Evolutionary conservation across 352 stramenopile genomes (phyloP).

Genomic region (Pythium folliculosum): DNA sequence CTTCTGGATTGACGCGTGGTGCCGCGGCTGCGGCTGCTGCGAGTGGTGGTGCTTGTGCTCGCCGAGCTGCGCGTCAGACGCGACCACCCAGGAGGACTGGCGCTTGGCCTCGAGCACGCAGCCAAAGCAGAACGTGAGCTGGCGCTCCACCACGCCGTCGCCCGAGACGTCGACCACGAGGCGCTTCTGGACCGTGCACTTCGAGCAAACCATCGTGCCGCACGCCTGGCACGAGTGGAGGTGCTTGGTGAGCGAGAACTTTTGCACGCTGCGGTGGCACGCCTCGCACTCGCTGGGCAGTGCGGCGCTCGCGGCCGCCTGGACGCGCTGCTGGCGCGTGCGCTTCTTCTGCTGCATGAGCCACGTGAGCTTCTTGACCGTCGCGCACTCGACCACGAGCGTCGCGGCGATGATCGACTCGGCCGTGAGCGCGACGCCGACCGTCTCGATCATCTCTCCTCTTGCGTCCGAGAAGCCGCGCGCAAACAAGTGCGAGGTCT

Average conservation of each 20-base stretch:
- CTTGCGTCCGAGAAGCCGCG: constrained; percentile 51
- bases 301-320: constrained; percentile 1
- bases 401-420: constrained; percentile 45
- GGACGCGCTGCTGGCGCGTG: constrained; percentile 7
- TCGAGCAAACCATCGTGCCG: constrained; percentile 40
- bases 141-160: constrained; percentile 34
- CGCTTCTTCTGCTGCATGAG: constrained; percentile 43
- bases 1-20: constrained; percentile 17
- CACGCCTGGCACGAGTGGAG: constrained; percentile 47
- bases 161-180: constrained; percentile 52
- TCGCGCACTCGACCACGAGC: constrained; percentile 48
- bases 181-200: constrained; percentile 58
- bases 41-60: neutral
- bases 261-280: constrained; percentile 32
- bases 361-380: constrained; percentile 64
- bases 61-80: constrained; percentile 32
- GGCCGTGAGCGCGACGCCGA: constrained; percentile 42
- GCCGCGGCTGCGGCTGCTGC: constrained; percentile 5
- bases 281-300: constrained; percentile 26
- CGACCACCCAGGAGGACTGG: constrained; percentile 46
- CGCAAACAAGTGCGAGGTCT: constrained; percentile 41
- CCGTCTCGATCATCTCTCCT: constrained; percentile 45
- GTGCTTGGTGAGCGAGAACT: constrained; percentile 13
- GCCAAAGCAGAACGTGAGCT: constrained; percentile 49
- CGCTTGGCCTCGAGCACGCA: constrained; percentile 56